Base-by-base conservation (phyloP, 768 basidiomycete genomes). In the Crepidotus variabilis region DNA sequence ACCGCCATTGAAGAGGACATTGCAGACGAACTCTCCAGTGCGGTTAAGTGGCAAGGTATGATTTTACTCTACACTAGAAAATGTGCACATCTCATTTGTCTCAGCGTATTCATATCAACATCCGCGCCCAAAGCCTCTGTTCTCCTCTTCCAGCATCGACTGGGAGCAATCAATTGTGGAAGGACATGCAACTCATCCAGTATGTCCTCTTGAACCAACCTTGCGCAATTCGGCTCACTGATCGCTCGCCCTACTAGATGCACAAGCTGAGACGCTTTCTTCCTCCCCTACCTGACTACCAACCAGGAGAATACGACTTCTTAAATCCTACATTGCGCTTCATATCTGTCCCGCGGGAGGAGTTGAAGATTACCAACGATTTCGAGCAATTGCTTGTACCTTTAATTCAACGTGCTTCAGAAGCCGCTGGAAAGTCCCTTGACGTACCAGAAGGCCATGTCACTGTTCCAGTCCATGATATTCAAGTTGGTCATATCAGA, bases 101-200 rank as follows among this genome's bases (percentile, higher is more conserved):
- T 9, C 50, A 81, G 76, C 71, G 21, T 71, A 81, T 65, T 78
- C 81, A 1, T 84, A 79, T 52, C 75, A 80, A 45, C 62, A 80
- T 48, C 81, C 81, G 11, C 79, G 78, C 1, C 57, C 54, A 28
- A 72, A 76, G 3, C 80, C 83, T 0, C 62, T 69, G 5, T 77
- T 82, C 39, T 56, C 65, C 2, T 79, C 78, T 21, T 63, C 78
- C 0, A 83, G 81, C 53, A 77, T 85, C 11, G 76, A 72, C 35
- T 85, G 83, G 83, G 82, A 85, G 57, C 80, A 83, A 61, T 82
- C 82, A 1, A 81, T 84, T 23, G 78, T 83, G 18, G 82, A 84
- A 64, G 81, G 82, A 0, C 83, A 85, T 62, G 81, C 82, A 4
- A 83, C 78, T 0, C 83, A 85, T 65, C 82, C 83, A 11, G 83